phyloP scores from a whole-genome alignment of 495 filamentous ascomycete genomes.

The Aspergillus incahuasiensis region DNA sequence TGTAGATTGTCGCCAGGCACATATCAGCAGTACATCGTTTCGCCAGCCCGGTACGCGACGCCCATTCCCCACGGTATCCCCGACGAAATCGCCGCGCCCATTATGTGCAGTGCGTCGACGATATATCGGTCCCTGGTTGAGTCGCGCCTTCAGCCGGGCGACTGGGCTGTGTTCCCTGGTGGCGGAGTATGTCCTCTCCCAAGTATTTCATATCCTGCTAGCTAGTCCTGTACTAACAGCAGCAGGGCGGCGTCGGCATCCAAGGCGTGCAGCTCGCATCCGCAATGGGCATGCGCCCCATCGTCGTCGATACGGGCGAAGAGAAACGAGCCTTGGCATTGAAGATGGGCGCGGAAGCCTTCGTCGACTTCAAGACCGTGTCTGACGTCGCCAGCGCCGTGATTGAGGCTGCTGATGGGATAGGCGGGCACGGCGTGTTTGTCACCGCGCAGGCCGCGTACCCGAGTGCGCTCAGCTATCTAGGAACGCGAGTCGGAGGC shows the following conservation, averaged over 20 bases:
- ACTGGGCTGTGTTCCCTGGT: constrained; percentile 53
- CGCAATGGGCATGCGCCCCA: constrained; percentile 50
- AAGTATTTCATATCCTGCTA: too few relatives aligned
- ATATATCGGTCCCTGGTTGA: constrained; percentile 52
- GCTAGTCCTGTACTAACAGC: background rate
- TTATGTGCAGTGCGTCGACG: constrained; percentile 57
- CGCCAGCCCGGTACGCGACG: constrained; percentile 58
- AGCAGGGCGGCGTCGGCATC: constrained; percentile 55
- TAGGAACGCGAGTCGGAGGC: constrained; percentile 38
- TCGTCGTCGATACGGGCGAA: constrained; percentile 46
- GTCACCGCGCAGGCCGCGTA: constrained; percentile 48
- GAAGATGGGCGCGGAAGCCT: constrained; percentile 48
- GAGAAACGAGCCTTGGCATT: constrained; percentile 36
- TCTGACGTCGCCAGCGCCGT: constrained; percentile 34
- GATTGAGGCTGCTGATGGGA: constrained; percentile 37
- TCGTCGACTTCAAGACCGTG: constrained; percentile 44
- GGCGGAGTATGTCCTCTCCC: constrained; percentile 32
- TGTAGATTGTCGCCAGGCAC: constrained; percentile 37
- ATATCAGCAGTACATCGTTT: constrained; percentile 65
- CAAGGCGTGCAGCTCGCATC: constrained; percentile 57
- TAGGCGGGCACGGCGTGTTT: constrained; percentile 48
- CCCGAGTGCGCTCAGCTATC: constrained; percentile 30
- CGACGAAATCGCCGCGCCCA: constrained; percentile 55
- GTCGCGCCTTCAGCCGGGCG: constrained; percentile 49
- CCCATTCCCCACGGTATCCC: constrained; percentile 59